A percentile compares a stretch with the other conserved stretches of the same genome.
phyloP scores from a whole-genome alignment of 2,329 filamentous ascomycete species.

The Aureobasidium uvarum region DNA sequence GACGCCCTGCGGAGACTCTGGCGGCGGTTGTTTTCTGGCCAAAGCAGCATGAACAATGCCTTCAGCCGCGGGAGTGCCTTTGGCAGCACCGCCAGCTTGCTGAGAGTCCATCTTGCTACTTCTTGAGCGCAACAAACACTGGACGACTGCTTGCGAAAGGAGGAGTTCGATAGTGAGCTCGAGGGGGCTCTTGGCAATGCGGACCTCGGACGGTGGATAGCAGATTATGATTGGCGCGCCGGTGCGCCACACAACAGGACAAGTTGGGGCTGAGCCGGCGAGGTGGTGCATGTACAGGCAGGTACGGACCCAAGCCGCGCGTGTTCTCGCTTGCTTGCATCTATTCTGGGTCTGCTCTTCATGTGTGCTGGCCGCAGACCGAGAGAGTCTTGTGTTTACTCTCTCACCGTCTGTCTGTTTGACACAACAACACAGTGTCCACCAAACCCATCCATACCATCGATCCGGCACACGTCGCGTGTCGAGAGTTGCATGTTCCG shows the following conservation, averaged over 20 bases:
- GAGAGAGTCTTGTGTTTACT: constrained; percentile 1
- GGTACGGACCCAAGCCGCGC: constrained; percentile 19
- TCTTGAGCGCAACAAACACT: background rate
- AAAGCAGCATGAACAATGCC: constrained; percentile 20
- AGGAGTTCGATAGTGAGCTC: background rate
- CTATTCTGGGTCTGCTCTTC: constrained; percentile 17
- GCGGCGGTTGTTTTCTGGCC: constrained; percentile 57
- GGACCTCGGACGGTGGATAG: constrained; percentile 1
- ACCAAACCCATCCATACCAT: background rate
- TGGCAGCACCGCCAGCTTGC: background rate
- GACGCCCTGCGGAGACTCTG: constrained; percentile 69
- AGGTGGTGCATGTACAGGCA: constrained; percentile 5
- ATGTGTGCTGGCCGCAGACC: constrained; percentile 1
- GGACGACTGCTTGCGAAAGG: background rate
- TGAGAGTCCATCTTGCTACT: constrained; percentile 11
- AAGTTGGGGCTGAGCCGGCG: constrained; percentile 1
- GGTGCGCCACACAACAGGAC: constrained; percentile 2
- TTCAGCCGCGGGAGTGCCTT: background rate
- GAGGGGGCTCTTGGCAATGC: constrained; percentile 1
- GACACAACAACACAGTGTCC: background rate
- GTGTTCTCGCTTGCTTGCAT: constrained; percentile 2
- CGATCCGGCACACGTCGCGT: background rate
- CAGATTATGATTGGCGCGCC: constrained; percentile 19
- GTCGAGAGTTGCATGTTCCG: constrained; percentile 4
- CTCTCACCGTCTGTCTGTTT: background rate